These are phyloP conservation scores for Aspergillus sp. DNA, from an alignment of 2,329 filamentous ascomycete species.

Conservation along the genomic window DNA sequence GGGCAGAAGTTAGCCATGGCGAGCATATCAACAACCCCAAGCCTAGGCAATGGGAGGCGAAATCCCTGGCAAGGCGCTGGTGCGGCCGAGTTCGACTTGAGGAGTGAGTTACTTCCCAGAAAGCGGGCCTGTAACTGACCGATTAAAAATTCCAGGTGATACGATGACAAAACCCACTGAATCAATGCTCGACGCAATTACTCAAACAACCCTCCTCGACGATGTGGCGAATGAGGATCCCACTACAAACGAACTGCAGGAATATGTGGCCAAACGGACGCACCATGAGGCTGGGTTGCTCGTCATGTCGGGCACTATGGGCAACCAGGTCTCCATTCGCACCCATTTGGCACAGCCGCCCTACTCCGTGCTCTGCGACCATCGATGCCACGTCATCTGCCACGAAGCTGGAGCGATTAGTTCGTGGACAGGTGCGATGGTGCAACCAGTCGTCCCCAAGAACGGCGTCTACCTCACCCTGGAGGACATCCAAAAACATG, in stretches of 20 bases:
- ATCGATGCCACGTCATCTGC: conserved; percentile 65
- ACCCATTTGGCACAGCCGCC: conserved; percentile 71
- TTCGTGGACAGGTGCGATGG: conserved; percentile 59
- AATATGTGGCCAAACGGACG: conserved; percentile 61
- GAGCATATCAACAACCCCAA: conserved; percentile 10
- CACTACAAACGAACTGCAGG: conserved; percentile 67
- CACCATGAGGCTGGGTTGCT: conserved; percentile 70
- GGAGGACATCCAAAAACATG: conserved; percentile 61
- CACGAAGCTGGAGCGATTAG: conserved; percentile 60
- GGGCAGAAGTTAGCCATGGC: conserved; percentile 12
- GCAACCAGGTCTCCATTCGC: conserved; percentile 77
- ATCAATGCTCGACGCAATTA: conserved; percentile 73
- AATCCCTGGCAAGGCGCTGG: conserved; percentile 37
- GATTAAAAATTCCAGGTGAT: conserved; percentile 42
- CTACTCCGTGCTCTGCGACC: conserved; percentile 69
- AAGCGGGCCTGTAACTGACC: no score
- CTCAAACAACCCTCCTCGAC: conserved; percentile 65
- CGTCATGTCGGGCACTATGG: conserved; percentile 87
- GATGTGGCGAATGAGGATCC: conserved; percentile 76
- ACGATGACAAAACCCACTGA: conserved; percentile 66
- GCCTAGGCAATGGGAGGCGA: conserved; percentile 10
- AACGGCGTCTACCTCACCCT: conserved; percentile 68
- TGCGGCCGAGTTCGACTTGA: conserved; percentile 48
- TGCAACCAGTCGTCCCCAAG: conserved; percentile 55
- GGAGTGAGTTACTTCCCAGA: conserved; percentile 30